Conservation (phyloP, 345 rosid species). For the Rhodamnia rubescens region DNA sequence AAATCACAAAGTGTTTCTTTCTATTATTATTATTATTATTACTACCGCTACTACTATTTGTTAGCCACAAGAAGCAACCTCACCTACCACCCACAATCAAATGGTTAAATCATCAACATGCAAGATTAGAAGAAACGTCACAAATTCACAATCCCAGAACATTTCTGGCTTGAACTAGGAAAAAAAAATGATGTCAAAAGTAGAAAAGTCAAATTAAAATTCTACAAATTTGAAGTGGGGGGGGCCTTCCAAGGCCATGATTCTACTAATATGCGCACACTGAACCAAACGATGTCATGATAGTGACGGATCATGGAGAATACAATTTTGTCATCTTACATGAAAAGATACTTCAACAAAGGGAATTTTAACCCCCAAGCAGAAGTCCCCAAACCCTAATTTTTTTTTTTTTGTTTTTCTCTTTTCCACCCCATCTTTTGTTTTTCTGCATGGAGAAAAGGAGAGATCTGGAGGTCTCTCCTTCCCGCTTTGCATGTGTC, state of each 20-base stretch:
- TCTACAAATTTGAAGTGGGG: not conserved
- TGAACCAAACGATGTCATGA: not conserved
- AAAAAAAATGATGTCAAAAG: not conserved
- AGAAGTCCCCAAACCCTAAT: not conserved
- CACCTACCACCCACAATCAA: not conserved
- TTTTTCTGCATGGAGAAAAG: conserved; percentile 29
- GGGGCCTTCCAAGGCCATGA: not conserved
- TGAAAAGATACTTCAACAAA: conserved; percentile 1
- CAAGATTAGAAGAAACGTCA: not conserved
- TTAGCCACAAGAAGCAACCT: not conserved
- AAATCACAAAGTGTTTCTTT: not conserved
- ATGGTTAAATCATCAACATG: not conserved
- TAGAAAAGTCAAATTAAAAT: not conserved
- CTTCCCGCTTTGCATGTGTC: conserved; percentile 14
- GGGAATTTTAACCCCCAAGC: conserved; percentile 6
- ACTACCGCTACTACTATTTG: not conserved
- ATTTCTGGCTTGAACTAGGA: not conserved
- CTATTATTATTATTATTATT: no score
- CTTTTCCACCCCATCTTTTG: conserved; percentile 11
- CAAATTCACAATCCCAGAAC: not conserved
- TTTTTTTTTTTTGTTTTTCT: not conserved
- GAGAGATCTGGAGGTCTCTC: conserved; percentile 23
- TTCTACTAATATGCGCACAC: not conserved
- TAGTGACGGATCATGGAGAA: conserved; percentile 2
- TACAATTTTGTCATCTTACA: not conserved